These are phyloP conservation scores for Pythium graminicola DNA, from an alignment of 352 stramenopile species.

Conservation along the genomic window DNA sequence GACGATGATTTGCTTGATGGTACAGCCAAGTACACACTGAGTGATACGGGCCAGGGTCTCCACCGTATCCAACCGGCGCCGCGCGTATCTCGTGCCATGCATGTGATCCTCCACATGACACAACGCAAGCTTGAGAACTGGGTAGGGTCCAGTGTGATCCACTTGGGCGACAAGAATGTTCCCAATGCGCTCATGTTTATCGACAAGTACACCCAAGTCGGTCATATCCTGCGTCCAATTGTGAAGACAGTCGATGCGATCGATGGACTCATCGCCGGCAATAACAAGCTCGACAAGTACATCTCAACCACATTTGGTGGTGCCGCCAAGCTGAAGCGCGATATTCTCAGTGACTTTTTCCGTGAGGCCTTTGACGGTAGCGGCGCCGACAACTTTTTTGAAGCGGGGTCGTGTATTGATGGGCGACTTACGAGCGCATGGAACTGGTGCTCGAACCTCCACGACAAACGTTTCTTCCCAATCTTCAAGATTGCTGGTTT, in stretches of 20 bases:
- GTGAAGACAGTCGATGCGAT: conserved; percentile 81
- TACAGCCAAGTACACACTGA: conserved; percentile 79
- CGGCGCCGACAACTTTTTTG: conserved; percentile 94
- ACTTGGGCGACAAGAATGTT: conserved; percentile 97
- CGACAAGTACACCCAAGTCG: conserved; percentile 97
- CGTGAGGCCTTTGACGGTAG: conserved; percentile 94
- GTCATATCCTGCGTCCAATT: conserved; percentile 82
- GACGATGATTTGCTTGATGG: conserved; percentile 91
- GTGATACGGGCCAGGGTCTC: conserved; percentile 93
- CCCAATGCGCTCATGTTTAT: conserved; percentile 98
- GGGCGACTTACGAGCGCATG: conserved; percentile 94
- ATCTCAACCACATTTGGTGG: conserved; percentile 82
- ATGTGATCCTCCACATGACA: conserved; percentile 86
- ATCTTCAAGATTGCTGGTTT: conserved; percentile 97
- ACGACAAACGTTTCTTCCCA: conserved; percentile 92
- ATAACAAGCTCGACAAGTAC: conserved; percentile 49
- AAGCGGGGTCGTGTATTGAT: conserved; percentile 95
- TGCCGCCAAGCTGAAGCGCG: conserved; percentile 70
- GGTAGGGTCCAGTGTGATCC: conserved; percentile 94
- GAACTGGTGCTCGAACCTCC: conserved; percentile 96
- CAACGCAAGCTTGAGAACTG: conserved; percentile 74
- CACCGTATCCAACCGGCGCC: conserved; percentile 92
- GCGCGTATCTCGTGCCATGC: conserved; percentile 93
- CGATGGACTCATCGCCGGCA: conserved; percentile 45
- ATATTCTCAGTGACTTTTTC: conserved; percentile 96